A percentile compares a stretch with the other conserved stretches of the same genome.
phyloP scores from a whole-genome alignment of 164 flowering plant genomes.

The Piper betle region DNA sequence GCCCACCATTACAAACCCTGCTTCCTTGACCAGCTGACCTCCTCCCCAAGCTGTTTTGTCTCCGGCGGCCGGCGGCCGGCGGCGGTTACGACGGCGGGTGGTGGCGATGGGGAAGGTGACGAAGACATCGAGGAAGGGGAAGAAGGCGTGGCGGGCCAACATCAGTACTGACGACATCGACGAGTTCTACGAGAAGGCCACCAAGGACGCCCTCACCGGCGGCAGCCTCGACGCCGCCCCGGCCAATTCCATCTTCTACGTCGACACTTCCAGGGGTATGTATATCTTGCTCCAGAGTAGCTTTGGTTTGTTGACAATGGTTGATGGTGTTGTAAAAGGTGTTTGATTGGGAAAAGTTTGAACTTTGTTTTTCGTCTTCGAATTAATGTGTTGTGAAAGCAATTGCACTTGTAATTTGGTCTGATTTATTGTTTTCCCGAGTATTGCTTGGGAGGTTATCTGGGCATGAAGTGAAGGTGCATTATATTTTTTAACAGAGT shows the following conservation, averaged over 20 bases:
- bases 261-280: slow-evolving; percentile 74
- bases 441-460: too few relatives aligned
- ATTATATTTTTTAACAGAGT: too few relatives aligned
- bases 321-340: too few relatives aligned
- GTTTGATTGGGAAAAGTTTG: background rate
- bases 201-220: slow-evolving; percentile 85
- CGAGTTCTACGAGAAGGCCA: slow-evolving; percentile 70
- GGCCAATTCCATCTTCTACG: slow-evolving; percentile 58
- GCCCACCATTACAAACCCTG: too few relatives aligned
- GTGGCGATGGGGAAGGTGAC: slow-evolving; percentile 54
- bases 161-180: slow-evolving; percentile 73
- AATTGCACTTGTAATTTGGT: too few relatives aligned
- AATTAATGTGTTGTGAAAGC: too few relatives aligned
- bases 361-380: too few relatives aligned
- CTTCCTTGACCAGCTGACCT: too few relatives aligned
- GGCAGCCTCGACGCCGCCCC: slow-evolving; percentile 54
- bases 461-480: too few relatives aligned
- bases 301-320: too few relatives aligned
- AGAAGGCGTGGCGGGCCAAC: slow-evolving; percentile 95
- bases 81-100: background rate
- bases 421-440: too few relatives aligned
- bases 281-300: background rate
- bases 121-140: slow-evolving; percentile 71
- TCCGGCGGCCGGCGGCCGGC: background rate
- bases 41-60: background rate